Evolutionary conservation across 2,329 filamentous ascomycete species (phyloP), one percentile per base, ranked within the genome.

Genomic region (Exophiala sp.): DNA sequence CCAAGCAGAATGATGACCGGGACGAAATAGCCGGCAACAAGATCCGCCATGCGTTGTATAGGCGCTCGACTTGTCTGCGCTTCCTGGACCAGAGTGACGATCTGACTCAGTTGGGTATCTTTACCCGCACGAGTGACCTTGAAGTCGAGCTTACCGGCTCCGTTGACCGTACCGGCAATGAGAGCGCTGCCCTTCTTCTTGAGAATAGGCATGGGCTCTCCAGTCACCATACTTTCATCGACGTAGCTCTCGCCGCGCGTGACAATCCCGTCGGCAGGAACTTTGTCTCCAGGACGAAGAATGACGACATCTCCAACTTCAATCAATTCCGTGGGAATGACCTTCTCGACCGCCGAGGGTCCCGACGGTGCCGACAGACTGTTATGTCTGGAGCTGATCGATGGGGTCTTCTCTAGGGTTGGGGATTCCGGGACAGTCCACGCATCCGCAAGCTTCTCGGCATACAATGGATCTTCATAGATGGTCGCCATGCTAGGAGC

Each of bases 191-290:
- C 88, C 62, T 87, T 84, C 59, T 80, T 83, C 71, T 98, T 98
- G 62, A 88, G 82, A 29, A 97, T 89, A 0, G 93, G 91, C 79
- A 96, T 91, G 2, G 93, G 86, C 71, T 98, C 93, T 58, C 93
- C 93, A 4, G 93, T 98, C 42, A 98, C 90, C 91, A 97, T 97
- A 65, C 89, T 95, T 70, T 98, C 93, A 59, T 98, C 89, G 18
- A 96, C 81, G 63, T 94, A 95, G 29, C 88, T 95, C 68, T 96
- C 88, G 24, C 93, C 93, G 46, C 86, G 82, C 48, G 88, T 88
- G 45, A 98, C 79, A 7, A 81, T 77, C 41, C 93, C 93, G 65
- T 98, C 93, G 1, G 91, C 91, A 1, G 93, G 91, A 50, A 98
- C 88, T 72, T 97, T 97, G 71, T 97, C 93, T 46, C 93, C 93